phyloP scores from a whole-genome alignment of 2,329 filamentous ascomycete species.

The Aureobasidium sp. region DNA sequence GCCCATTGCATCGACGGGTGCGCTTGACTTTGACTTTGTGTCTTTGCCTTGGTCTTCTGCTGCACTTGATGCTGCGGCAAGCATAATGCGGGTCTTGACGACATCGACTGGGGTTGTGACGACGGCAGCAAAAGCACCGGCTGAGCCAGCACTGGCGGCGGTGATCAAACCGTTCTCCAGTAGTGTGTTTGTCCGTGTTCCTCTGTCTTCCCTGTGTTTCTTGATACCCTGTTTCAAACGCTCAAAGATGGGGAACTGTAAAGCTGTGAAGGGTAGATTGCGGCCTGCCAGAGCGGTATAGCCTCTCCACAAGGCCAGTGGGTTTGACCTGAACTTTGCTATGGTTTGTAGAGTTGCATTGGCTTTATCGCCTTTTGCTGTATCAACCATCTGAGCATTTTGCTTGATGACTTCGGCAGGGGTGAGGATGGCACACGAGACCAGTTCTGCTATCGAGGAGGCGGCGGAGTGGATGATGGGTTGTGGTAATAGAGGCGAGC shows the following conservation, averaged over 20 bases:
- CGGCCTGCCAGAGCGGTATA: conserved; percentile 74
- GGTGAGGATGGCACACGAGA: conserved; percentile 77
- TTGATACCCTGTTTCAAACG: conserved; percentile 49
- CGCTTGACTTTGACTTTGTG: conserved; percentile 18
- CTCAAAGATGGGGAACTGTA: conserved; percentile 87
- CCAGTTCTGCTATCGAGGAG: conserved; percentile 69
- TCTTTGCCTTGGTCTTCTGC: conserved; percentile 16
- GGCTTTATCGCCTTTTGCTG: conserved; percentile 24
- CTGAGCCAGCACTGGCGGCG: conserved; percentile 61
- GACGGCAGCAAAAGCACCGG: conserved; percentile 66
- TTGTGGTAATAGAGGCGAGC: conserved; percentile 46
- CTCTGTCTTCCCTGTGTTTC: conserved; percentile 32
- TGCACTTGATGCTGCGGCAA: conserved; percentile 45
- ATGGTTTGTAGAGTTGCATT: conserved; percentile 50
- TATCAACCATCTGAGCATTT: conserved; percentile 75
- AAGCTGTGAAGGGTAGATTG: conserved; percentile 77
- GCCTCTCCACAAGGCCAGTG: conserved; percentile 53
- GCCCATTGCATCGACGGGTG: conserved; percentile 32
- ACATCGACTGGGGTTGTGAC: conserved; percentile 84
- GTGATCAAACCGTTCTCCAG: conserved; percentile 63
- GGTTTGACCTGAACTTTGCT: conserved; percentile 46
- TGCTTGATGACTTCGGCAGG: conserved; percentile 90
- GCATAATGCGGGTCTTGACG: conserved; percentile 83
- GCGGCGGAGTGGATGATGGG: conserved; percentile 64
- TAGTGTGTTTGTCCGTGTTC: conserved; percentile 35